Evolutionary conservation across 768 basidiomycete species (phyloP).

Genomic region (Paxillus ammoniavirescens): DNA sequence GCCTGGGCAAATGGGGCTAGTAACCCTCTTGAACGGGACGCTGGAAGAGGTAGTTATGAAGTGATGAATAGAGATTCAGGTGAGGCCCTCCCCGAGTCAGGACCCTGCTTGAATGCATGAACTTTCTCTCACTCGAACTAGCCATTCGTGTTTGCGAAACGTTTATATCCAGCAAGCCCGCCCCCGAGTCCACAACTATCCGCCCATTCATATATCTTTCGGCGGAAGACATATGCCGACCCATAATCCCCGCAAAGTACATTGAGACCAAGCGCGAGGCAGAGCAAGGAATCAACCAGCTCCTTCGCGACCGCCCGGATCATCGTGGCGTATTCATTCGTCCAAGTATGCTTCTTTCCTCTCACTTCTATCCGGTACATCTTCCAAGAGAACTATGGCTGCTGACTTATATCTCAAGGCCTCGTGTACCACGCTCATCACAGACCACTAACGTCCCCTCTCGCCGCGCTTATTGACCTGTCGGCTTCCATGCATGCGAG

Average conservation of each 20-base stretch:
- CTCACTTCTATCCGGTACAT: slow-evolving; percentile 8
- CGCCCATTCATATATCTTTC: slow-evolving; percentile 93
- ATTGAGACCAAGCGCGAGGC: slow-evolving; percentile 94
- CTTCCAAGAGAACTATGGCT: slow-evolving; percentile 10
- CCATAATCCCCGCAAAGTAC: slow-evolving; percentile 81
- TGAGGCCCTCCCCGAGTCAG: slow-evolving; percentile 37
- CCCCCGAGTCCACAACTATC: slow-evolving; percentile 24
- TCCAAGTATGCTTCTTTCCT: slow-evolving; percentile 63
- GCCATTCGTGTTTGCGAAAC: slow-evolving; percentile 78
- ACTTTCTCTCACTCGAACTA: slow-evolving; percentile 26
- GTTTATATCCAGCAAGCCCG: slow-evolving; percentile 51
- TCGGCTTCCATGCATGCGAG: slow-evolving; percentile 71
- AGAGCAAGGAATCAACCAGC: slow-evolving; percentile 62
- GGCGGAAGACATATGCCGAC: slow-evolving; percentile 83
- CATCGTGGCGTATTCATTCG: slow-evolving; percentile 80
- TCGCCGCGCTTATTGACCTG: slow-evolving; percentile 80
- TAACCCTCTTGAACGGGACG: slow-evolving; percentile 60
- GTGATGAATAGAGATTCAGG: slow-evolving; percentile 87
- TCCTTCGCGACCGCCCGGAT: slow-evolving; percentile 41
- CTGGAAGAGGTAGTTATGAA: slow-evolving; percentile 60
- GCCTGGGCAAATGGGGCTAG: slow-evolving; percentile 43
- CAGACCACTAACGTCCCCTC: slow-evolving; percentile 84
- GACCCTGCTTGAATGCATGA: slow-evolving; percentile 6
- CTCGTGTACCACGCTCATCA: slow-evolving; percentile 95
- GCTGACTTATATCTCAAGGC: slow-evolving; percentile 45